These are phyloP conservation scores for Hordeum vulgare DNA, from an alignment of 176 grass and related monocot species.

Conservation along the genomic window MorexV3_pseudomolecules_assembly NC_058522.1:489074625-489075124, in stretches of 20 bases:
- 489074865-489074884: slow-evolving; percentile 17
- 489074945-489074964: not conserved
- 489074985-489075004: not conserved
- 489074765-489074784: not conserved
- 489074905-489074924: not conserved
- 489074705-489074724: too few species aligned
- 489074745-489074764: not conserved
- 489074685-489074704: too few species aligned
- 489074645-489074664: too few species aligned
- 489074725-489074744: too few species aligned
- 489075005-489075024: slow-evolving; percentile 20
- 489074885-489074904: not conserved
- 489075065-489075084: not conserved
- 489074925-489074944: not conserved
- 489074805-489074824: not conserved
- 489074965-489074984: not conserved
- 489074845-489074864: slow-evolving; percentile 13
- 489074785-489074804: not conserved
- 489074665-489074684: too few species aligned
- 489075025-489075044: slow-evolving; percentile 27
- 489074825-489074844: not conserved
- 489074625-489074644: too few species aligned
- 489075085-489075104: not conserved
- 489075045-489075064: not conserved
- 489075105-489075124: not conserved